Conservation (phyloP, 306 rosid genomes). For the Cucumis hystrix region DNA sequence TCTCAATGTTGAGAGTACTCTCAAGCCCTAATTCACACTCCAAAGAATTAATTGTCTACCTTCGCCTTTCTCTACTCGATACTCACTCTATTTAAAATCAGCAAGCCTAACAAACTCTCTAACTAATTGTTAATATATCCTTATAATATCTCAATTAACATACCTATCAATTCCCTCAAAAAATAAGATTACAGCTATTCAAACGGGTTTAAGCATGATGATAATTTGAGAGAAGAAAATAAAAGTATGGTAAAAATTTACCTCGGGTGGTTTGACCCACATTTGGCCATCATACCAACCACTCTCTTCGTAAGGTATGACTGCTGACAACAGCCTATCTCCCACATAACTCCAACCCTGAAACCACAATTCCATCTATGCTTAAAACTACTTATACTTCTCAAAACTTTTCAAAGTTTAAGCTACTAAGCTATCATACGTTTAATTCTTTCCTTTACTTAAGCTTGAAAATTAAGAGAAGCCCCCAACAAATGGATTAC, state of each 20-base stretch:
- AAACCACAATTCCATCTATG: neutral
- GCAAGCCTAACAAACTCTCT: too few relatives aligned
- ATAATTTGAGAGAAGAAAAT: too few relatives aligned
- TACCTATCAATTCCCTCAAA: neutral
- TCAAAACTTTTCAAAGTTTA: neutral
- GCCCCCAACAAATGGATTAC: neutral
- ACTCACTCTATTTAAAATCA: too few relatives aligned
- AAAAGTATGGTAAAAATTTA: constrained; percentile 17
- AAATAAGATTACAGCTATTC: neutral
- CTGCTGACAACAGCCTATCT: constrained; percentile 91
- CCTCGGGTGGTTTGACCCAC: constrained; percentile 99
- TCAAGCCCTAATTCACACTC: too few relatives aligned
- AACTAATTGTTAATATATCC: too few relatives aligned
- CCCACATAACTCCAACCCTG: constrained; percentile 99
- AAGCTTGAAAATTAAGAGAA: neutral
- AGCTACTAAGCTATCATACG: neutral
- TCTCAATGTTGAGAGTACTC: too few relatives aligned
- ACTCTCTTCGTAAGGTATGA: constrained; percentile 91
- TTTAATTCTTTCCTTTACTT: neutral
- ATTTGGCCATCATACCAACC: constrained; percentile 99
- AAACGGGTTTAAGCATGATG: too few relatives aligned
- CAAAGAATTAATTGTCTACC: too few relatives aligned
- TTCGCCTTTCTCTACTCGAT: too few relatives aligned
- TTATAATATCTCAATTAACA: too few relatives aligned
- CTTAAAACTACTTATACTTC: neutral